Percentiles rank a stretch among this genome's conserved stretches.
These are phyloP conservation scores for Panaeolus papilionaceus DNA, from an alignment of 768 basidiomycete genomes.

Conservation along the genomic window DNA sequence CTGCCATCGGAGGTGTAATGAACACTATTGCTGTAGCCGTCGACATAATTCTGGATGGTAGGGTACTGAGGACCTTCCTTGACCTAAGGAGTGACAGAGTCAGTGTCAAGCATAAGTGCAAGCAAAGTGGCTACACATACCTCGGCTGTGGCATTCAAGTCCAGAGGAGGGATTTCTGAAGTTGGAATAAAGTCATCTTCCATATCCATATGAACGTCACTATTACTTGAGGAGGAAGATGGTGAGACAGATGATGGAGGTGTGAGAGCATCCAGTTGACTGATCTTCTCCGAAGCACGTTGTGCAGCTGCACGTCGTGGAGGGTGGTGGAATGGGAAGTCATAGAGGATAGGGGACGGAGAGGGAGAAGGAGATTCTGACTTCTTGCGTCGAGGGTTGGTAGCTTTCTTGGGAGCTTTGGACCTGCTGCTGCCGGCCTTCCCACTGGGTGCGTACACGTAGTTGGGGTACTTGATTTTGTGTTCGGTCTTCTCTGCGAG, in stretches of 20 bases:
- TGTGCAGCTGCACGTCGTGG: slow-evolving; percentile 22
- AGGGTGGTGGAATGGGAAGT: slow-evolving; percentile 10
- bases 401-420: slow-evolving; percentile 16
- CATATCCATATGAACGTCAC: background rate
- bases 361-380: slow-evolving; percentile 14
- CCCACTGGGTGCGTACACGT: slow-evolving; percentile 32
- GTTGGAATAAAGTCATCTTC: slow-evolving; percentile 28
- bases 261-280: background rate
- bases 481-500: slow-evolving; percentile 34
- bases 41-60: background rate
- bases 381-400: background rate
- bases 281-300: slow-evolving; percentile 7
- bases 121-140: slow-evolving; percentile 22
- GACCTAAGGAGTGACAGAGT: background rate
- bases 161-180: slow-evolving; percentile 30
- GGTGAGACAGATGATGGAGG: slow-evolving; percentile 5
- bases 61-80: background rate
- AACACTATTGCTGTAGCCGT: background rate
- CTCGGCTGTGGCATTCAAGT: slow-evolving; percentile 20
- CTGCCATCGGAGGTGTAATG: background rate
- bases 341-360: slow-evolving; percentile 6
- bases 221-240: background rate
- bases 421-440: slow-evolving; percentile 17
- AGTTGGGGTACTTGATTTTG: slow-evolving; percentile 34
- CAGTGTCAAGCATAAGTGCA: slow-evolving; percentile 15